A percentile compares a stretch with the other conserved stretches of the same genome.
Evolutionary conservation across 495 filamentous ascomycete species (phyloP).

Genomic region (Penicillium manginii): DNA sequence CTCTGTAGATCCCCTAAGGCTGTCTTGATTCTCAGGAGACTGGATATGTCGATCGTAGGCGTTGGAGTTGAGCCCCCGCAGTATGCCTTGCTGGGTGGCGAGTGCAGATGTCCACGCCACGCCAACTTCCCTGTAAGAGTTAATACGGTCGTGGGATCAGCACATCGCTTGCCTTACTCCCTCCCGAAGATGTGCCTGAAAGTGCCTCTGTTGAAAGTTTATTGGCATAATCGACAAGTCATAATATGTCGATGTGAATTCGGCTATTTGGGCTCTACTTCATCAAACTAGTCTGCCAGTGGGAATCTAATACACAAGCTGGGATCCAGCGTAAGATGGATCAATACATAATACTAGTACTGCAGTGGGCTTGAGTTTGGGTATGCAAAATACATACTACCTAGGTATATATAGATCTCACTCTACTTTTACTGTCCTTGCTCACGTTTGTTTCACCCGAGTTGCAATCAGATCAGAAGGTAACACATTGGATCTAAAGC

Average conservation of each 20-base stretch:
- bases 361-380: too few species aligned
- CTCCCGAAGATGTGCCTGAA: background rate
- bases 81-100: constrained; percentile 15
- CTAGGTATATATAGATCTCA: too few species aligned
- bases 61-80: constrained; percentile 55
- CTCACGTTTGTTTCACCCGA: background rate
- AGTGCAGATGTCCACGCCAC: background rate
- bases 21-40: constrained; percentile 71
- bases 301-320: too few species aligned
- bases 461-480: background rate
- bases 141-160: too few species aligned
- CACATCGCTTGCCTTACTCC: too few species aligned
- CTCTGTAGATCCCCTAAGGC: constrained; percentile 70
- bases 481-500: background rate
- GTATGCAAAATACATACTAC: too few species aligned
- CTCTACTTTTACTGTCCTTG: too few species aligned
- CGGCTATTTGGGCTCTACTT: background rate
- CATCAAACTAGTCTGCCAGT: background rate
- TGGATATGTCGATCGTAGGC: constrained; percentile 82
- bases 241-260: too few species aligned
- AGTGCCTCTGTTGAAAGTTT: background rate
- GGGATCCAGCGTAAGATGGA: too few species aligned
- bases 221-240: background rate
- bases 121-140: background rate
- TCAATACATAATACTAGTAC: too few species aligned